Percentiles rank a stretch among this genome's conserved stretches.
Conservation (phyloP, 164 flowering plant genomes). For the Piper betle region DNA sequence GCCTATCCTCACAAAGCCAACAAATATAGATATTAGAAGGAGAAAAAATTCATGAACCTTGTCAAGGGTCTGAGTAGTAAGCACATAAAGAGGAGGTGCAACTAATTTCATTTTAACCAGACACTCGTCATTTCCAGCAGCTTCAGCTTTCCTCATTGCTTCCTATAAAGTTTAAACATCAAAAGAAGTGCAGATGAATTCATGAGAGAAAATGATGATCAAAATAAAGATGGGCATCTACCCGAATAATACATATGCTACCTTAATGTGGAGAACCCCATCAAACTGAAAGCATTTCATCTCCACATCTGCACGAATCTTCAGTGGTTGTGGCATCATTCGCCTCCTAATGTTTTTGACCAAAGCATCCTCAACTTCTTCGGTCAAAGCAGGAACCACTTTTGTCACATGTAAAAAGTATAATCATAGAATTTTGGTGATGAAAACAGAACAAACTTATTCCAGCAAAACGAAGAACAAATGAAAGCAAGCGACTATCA, state of each 20-base stretch:
- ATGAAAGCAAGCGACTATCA: conserved; percentile 12
- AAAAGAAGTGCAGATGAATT: neutral
- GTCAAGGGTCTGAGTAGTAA: conserved; percentile 90
- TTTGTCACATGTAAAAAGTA: conserved; percentile 45
- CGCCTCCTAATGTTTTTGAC: conserved; percentile 80
- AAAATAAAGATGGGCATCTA: neutral
- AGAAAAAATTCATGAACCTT: conserved; percentile 37
- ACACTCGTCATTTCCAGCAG: conserved; percentile 81
- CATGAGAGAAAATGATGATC: too few relatives aligned
- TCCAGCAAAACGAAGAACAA: neutral
- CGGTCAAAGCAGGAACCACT: conserved; percentile 76
- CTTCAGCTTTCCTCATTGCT: conserved; percentile 96
- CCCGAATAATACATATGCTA: neutral
- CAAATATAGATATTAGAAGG: neutral
- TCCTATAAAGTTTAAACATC: conserved; percentile 37
- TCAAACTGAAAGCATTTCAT: conserved; percentile 95
- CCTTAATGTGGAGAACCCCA: conserved; percentile 99
- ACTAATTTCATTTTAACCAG: conserved; percentile 93
- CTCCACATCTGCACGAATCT: conserved; percentile 90
- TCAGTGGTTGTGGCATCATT: conserved; percentile 94
- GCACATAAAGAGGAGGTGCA: conserved; percentile 91
- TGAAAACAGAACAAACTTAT: neutral
- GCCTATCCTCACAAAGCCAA: too few relatives aligned
- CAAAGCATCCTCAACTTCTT: conserved; percentile 77
- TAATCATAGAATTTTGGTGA: neutral